Conservation (phyloP, 306 rosid species). For the Begonia masoniana region DNA sequence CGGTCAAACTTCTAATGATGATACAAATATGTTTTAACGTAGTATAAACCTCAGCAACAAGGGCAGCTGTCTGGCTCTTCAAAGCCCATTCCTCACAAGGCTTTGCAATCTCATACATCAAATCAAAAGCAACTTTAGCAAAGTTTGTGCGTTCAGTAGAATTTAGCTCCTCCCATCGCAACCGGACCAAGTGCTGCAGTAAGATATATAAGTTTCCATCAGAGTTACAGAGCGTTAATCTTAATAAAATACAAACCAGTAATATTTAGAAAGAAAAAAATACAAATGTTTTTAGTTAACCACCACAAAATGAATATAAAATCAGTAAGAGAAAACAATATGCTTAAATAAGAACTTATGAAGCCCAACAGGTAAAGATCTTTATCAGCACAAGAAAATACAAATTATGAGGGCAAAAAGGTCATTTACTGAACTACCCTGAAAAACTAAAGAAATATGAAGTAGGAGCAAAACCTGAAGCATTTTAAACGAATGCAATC, state of each 20-base stretch:
- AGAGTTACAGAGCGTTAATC: no score
- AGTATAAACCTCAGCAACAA: constrained; percentile 77
- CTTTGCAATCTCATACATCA: constrained; percentile 80
- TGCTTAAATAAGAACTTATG: neutral
- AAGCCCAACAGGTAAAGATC: neutral
- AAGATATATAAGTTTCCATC: constrained; percentile 5
- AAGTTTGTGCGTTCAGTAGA: constrained; percentile 54
- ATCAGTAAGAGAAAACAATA: no score
- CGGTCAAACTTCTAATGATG: neutral
- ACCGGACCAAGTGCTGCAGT: constrained; percentile 80
- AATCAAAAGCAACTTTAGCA: constrained; percentile 55
- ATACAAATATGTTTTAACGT: neutral
- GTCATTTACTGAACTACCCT: no score
- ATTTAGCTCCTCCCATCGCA: constrained; percentile 86
- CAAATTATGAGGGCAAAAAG: no score
- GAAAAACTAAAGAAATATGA: constrained; percentile 1
- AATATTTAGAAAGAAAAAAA: no score
- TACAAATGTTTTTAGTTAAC: no score
- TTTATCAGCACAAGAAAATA: no score
- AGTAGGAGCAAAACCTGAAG: constrained; percentile 52
- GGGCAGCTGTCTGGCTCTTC: constrained; percentile 96
- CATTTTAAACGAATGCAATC: constrained; percentile 91
- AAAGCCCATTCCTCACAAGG: constrained; percentile 89
- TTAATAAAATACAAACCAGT: no score
- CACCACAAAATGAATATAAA: no score